phyloP scores from a whole-genome alignment of 495 filamentous ascomycete species.

The Hyphodiscus hymeniophilus region DNA sequence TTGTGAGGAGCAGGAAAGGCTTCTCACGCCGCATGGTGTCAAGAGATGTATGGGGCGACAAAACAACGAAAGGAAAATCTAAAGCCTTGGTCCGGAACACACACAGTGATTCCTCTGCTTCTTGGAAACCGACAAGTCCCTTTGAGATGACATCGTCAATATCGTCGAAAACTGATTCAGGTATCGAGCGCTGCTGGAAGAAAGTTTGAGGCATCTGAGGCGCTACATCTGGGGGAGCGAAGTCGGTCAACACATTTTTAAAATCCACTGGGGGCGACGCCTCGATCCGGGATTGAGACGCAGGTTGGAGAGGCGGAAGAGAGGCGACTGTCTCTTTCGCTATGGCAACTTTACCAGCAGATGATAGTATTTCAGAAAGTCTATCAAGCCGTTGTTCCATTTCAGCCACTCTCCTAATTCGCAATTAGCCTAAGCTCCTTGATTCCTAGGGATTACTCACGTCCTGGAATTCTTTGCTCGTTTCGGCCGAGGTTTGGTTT shows the following conservation, averaged over 20 bases:
- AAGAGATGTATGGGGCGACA: constrained; percentile 9
- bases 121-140: constrained; percentile 9
- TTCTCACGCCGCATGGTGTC: constrained; percentile 16
- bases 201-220: neutral
- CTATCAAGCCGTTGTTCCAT: constrained; percentile 24
- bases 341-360: neutral
- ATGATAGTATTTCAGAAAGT: constrained; percentile 14
- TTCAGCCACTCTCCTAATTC: constrained; percentile 18
- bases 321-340: neutral
- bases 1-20: constrained; percentile 17
- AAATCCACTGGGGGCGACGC: neutral
- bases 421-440: neutral
- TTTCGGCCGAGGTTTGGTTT: constrained; percentile 21
- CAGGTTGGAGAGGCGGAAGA: neutral
- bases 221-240: neutral
- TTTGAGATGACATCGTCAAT: constrained; percentile 19
- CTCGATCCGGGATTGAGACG: neutral
- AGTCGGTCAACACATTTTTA: neutral
- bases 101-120: constrained; percentile 8
- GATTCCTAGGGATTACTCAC: constrained; percentile 5
- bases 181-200: neutral
- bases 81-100: constrained; percentile 6
- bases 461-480: constrained; percentile 17
- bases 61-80: constrained; percentile 19
- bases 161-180: constrained; percentile 5